phyloP scores from a whole-genome alignment of 805 yeast genomes.

The Cyberlindnera maritima region DNA sequence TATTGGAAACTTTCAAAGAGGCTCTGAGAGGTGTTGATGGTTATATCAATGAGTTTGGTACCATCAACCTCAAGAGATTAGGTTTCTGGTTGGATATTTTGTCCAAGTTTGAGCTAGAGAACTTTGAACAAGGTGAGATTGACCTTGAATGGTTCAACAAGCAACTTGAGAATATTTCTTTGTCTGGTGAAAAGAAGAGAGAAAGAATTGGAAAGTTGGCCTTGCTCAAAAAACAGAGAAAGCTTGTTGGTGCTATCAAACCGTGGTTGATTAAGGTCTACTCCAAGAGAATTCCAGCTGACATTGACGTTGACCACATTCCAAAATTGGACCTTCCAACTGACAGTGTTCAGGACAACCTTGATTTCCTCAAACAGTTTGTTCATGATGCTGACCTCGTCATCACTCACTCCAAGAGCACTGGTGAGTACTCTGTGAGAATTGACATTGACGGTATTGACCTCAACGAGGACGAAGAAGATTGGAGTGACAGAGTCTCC shows the following conservation, averaged over 20 bases:
- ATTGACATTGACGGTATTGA: slow-evolving; percentile 74
- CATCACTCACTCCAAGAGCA: slow-evolving; percentile 59
- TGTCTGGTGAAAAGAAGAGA: slow-evolving; percentile 68
- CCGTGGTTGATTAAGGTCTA: slow-evolving; percentile 44
- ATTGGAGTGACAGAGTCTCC: slow-evolving; percentile 49
- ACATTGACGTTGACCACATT: slow-evolving; percentile 31
- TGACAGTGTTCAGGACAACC: slow-evolving; percentile 37
- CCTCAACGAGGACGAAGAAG: slow-evolving; percentile 66
- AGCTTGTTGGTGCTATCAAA: slow-evolving; percentile 55
- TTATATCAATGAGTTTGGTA: slow-evolving; percentile 80
- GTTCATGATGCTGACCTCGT: slow-evolving; percentile 67
- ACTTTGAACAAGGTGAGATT: slow-evolving; percentile 78
- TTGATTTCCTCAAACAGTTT: slow-evolving; percentile 60
- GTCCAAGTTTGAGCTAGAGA: slow-evolving; percentile 77
- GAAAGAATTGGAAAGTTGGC: slow-evolving; percentile 62
- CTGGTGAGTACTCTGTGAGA: slow-evolving; percentile 54
- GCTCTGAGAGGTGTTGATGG: slow-evolving; percentile 74
- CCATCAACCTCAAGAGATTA: slow-evolving; percentile 70
- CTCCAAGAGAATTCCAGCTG: slow-evolving; percentile 29
- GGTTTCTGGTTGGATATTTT: slow-evolving; percentile 73
- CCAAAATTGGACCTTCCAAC: slow-evolving; percentile 47
- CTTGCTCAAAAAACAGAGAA: slow-evolving; percentile 69
- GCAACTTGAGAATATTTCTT: slow-evolving; percentile 74
- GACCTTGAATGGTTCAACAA: slow-evolving; percentile 92
- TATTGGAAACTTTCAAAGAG: slow-evolving; percentile 83